These are phyloP conservation scores for Agaricus subrufescens DNA, from an alignment of 768 basidiomycete genomes.

Conservation along the genomic window DNA sequence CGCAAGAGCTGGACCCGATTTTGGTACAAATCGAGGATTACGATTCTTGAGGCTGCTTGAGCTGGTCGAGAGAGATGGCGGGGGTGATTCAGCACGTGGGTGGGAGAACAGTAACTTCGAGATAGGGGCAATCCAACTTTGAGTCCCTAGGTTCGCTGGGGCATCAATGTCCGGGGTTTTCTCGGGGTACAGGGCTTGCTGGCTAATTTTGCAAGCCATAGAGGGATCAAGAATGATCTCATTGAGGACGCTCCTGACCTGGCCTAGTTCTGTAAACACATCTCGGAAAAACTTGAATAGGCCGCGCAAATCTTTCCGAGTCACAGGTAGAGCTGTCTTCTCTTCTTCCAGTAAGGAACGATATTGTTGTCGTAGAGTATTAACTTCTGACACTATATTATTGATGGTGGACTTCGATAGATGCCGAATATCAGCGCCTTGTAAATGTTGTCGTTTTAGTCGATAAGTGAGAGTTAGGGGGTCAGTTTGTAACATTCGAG, in stretches of 20 bases:
- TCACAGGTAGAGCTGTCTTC: slow-evolving; percentile 53
- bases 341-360: slow-evolving; percentile 73
- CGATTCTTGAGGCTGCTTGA: slow-evolving; percentile 22
- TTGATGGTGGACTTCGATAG: slow-evolving; percentile 80
- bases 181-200: slow-evolving; percentile 46
- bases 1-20: slow-evolving; percentile 78
- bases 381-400: slow-evolving; percentile 66
- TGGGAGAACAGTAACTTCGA: slow-evolving; percentile 64
- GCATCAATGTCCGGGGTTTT: slow-evolving; percentile 21
- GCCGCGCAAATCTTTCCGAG: slow-evolving; percentile 75
- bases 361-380: slow-evolving; percentile 68
- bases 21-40: slow-evolving; percentile 57
- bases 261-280: slow-evolving; percentile 75
- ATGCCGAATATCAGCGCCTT: slow-evolving; percentile 81
- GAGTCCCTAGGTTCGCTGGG: slow-evolving; percentile 44
- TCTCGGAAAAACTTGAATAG: slow-evolving; percentile 87
- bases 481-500: slow-evolving; percentile 68
- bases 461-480: slow-evolving; percentile 85
- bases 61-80: slow-evolving; percentile 12
- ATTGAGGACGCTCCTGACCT: slow-evolving; percentile 79
- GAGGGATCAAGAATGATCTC: slow-evolving; percentile 87
- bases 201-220: slow-evolving; percentile 65
- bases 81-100: slow-evolving; percentile 17
- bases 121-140: slow-evolving; percentile 82
- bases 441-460: slow-evolving; percentile 85